A percentile compares a stretch with the other conserved stretches of the same genome.
Evolutionary conservation across 2,329 filamentous ascomycete genomes (phyloP).

Genomic region (Orbilia oligospora): DNA sequence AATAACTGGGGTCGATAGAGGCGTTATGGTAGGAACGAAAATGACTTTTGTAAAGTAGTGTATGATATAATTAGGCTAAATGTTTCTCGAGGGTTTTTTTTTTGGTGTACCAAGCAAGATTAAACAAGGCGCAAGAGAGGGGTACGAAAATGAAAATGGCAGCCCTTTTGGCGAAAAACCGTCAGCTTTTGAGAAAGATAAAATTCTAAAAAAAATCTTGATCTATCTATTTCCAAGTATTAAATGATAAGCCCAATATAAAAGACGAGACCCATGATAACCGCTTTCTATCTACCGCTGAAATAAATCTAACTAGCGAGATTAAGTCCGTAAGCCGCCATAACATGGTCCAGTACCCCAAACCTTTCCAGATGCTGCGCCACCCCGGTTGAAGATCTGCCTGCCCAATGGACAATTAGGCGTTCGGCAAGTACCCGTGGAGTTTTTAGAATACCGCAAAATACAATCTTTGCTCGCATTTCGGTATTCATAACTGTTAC

Average conservation of each 20-base stretch:
- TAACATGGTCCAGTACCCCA: constrained; percentile 35
- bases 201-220: too few species aligned
- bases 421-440: constrained; percentile 16
- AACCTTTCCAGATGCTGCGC: background rate
- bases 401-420: constrained; percentile 10
- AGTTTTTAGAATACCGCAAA: constrained; percentile 1
- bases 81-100: too few species aligned
- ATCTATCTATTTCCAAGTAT: too few species aligned
- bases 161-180: too few species aligned
- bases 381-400: background rate
- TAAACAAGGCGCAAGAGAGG: too few species aligned
- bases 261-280: background rate
- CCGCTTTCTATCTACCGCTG: background rate
- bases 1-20: background rate
- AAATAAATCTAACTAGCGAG: background rate
- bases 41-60: background rate
- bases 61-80: too few species aligned
- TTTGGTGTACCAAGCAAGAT: too few species aligned
- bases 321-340: background rate
- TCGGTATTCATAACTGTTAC: constrained; percentile 28
- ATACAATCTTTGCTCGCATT: background rate
- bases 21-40: background rate
- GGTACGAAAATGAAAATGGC: too few species aligned
- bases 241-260: background rate
- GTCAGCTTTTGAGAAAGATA: too few species aligned